A percentile compares a stretch with the other conserved stretches of the same genome.
These are phyloP conservation scores for Gracilaria gracilis DNA, from an alignment of 23 red algal genomes.

Conservation along the genomic window DNA sequence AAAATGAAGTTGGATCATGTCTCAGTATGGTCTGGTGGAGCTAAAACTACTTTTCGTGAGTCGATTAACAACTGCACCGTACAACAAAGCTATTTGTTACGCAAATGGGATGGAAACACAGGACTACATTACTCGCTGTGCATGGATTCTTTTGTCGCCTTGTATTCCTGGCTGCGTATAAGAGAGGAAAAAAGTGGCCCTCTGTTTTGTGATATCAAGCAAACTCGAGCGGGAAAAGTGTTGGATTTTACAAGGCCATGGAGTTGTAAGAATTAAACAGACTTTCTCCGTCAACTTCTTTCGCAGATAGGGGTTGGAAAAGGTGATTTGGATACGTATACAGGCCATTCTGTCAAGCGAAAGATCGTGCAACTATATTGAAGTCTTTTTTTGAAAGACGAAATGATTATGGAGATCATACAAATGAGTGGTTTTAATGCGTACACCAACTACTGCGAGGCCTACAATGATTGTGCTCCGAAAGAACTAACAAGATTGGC, in stretches of 20 bases:
- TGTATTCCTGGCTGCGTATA: conserved; percentile 3
- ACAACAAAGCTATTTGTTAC: neutral
- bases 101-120: conserved; percentile 14
- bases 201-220: conserved; percentile 8
- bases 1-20: neutral
- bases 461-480: conserved; percentile 45
- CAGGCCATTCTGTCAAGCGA: conserved; percentile 15
- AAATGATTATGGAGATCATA: conserved; percentile 27
- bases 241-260: neutral
- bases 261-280: neutral
- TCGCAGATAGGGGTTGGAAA: neutral
- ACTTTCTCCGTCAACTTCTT: neutral
- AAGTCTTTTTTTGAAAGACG: conserved; percentile 14
- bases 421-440: conserved; percentile 41
- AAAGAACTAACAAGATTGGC: neutral
- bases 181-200: neutral
- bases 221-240: neutral
- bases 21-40: neutral
- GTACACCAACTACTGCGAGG: conserved; percentile 35
- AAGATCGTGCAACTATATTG: conserved; percentile 7
- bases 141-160: conserved; percentile 29
- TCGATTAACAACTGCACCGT: conserved; percentile 12
- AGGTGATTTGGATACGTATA: conserved; percentile 17
- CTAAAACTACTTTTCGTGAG: neutral
- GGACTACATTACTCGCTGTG: neutral